Conservation (phyloP, 257 asterid genomes). For the Datura wrightii region DNA sequence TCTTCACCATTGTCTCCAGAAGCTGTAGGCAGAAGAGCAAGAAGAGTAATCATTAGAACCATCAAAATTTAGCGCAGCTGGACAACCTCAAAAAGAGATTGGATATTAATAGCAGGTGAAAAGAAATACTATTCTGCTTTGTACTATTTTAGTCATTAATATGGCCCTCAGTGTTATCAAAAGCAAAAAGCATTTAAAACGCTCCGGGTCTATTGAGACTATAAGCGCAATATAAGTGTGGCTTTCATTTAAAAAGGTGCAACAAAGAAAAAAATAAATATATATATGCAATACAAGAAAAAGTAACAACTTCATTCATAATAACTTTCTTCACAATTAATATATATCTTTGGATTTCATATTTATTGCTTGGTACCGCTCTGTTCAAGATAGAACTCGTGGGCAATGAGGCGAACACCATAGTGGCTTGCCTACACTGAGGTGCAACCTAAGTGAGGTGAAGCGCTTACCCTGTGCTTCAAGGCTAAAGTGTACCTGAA, state of each 20-base stretch:
- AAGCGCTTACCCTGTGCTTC: background rate
- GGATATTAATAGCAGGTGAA: background rate
- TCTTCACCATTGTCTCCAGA: constrained; percentile 96
- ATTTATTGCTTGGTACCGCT: background rate
- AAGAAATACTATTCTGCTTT: background rate
- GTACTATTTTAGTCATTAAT: background rate
- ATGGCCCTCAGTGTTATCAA: background rate
- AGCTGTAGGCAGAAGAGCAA: constrained; percentile 53
- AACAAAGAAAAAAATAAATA: background rate
- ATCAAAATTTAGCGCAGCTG: background rate
- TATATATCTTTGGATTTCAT: constrained; percentile 12
- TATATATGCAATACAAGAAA: background rate
- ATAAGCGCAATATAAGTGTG: background rate
- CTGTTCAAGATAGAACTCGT: background rate
- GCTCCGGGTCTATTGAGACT: background rate
- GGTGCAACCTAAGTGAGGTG: background rate
- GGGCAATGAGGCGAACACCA: background rate
- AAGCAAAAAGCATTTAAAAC: background rate
- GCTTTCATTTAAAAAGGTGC: background rate
- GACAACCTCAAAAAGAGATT: constrained; percentile 1
- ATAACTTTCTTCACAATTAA: background rate
- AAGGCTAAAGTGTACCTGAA: background rate
- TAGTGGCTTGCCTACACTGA: constrained; percentile 2
- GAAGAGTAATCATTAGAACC: constrained; percentile 27
- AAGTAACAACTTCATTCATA: constrained; percentile 1